These are phyloP conservation scores for Alternaria viburni DNA, from an alignment of 2,329 filamentous ascomycete species.

Conservation along the genomic window DNA sequence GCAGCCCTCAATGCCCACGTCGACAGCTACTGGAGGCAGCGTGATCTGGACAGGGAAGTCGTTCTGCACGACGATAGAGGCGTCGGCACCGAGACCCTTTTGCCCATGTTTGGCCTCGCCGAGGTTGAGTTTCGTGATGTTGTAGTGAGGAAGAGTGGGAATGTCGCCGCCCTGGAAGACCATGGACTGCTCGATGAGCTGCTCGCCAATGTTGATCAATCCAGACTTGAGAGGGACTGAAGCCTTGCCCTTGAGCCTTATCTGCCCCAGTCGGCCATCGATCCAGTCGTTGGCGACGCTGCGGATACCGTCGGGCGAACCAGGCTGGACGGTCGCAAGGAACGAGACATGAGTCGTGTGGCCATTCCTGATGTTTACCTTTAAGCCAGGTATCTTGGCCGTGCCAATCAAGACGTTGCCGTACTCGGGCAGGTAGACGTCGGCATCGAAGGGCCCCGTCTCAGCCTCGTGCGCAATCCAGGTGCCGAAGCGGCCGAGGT, in stretches of 20 bases:
- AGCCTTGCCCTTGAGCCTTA: conserved; percentile 77
- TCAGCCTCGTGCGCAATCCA: conserved; percentile 81
- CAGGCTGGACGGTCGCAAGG: conserved; percentile 75
- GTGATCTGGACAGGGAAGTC: conserved; percentile 77
- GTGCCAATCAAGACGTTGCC: conserved; percentile 77
- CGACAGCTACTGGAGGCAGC: conserved; percentile 81
- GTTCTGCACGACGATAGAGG: conserved; percentile 75
- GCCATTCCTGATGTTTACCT: conserved; percentile 78
- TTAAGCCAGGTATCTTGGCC: conserved; percentile 75
- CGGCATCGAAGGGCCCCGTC: conserved; percentile 72
- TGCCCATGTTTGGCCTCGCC: conserved; percentile 68
- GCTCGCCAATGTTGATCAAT: conserved; percentile 77
- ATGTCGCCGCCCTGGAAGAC: conserved; percentile 77
- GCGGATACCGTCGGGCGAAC: conserved; percentile 77
- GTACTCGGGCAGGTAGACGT: conserved; percentile 84
- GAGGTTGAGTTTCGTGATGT: conserved; percentile 81
- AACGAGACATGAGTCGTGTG: conserved; percentile 80
- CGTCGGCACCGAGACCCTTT: conserved; percentile 78
- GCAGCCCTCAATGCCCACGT: conserved; percentile 85
- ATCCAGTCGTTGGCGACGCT: conserved; percentile 88
- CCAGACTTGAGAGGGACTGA: conserved; percentile 79
- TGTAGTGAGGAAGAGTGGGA: conserved; percentile 79
- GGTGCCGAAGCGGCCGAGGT: conserved; percentile 77
- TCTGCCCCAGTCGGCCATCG: conserved; percentile 72
- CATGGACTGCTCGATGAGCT: conserved; percentile 75